Evolutionary conservation across 2,329 filamentous ascomycete species (phyloP).

Genomic region (Colletotrichum sp.): DNA sequence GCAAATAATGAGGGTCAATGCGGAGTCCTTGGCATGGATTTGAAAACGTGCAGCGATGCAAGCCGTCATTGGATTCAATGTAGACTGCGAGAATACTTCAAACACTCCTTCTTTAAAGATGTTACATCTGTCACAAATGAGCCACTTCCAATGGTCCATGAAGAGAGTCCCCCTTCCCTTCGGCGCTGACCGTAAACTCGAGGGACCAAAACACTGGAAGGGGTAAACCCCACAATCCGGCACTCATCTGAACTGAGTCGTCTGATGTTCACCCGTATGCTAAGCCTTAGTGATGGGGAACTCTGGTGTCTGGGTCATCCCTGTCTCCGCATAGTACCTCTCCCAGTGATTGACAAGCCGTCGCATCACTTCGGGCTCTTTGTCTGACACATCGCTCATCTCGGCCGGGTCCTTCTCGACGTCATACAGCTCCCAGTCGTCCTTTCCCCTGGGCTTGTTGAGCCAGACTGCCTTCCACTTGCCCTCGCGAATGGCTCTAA

Average conservation of each 20-base stretch:
- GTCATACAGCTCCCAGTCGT: conserved; percentile 64
- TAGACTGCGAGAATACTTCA: not conserved
- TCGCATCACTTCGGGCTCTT: not conserved
- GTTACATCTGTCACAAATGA: not conserved
- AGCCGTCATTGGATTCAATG: not conserved
- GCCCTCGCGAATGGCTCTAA: conserved; percentile 56
- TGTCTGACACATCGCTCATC: not conserved
- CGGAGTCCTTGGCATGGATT: not conserved
- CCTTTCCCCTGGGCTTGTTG: conserved; percentile 50
- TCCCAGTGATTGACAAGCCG: conserved; percentile 2
- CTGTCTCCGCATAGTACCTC: not conserved
- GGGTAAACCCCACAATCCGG: not conserved
- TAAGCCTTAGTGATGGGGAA: conserved; percentile 2
- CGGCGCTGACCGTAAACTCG: not conserved
- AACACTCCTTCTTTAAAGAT: not conserved
- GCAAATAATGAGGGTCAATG: not conserved
- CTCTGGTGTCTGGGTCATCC: not conserved
- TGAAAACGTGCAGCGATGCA: not conserved
- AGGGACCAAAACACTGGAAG: not conserved
- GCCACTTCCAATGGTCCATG: not conserved
- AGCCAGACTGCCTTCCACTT: conserved; percentile 65
- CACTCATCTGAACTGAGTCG: not conserved
- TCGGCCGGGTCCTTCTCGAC: conserved; percentile 48
- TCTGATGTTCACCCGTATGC: not conserved
- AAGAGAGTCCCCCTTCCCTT: not conserved